Evolutionary conservation across 2,329 filamentous ascomycete genomes (phyloP).

Genomic region (Catunica adiposa): DNA sequence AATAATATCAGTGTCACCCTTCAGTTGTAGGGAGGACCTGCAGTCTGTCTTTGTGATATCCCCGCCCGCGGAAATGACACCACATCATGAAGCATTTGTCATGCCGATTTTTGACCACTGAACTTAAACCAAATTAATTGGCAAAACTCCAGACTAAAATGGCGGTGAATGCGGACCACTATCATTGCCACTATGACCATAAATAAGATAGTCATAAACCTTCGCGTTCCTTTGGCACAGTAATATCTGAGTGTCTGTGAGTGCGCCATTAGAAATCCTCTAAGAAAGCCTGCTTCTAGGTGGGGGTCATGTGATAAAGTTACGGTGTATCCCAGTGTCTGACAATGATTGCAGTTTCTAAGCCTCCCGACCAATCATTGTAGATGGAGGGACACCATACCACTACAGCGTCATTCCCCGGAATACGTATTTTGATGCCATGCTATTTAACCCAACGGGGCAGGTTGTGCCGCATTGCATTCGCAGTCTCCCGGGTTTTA

Average conservation of each 20-base stretch:
- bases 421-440: neutral
- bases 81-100: neutral
- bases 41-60: neutral
- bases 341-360: neutral
- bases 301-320: neutral
- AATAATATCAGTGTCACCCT: neutral
- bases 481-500: neutral
- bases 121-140: neutral
- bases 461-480: neutral
- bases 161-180: neutral
- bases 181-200: neutral
- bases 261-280: neutral
- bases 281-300: neutral
- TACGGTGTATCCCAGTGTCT: neutral
- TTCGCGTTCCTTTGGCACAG: neutral
- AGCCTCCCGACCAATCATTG: neutral
- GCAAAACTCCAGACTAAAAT: neutral
- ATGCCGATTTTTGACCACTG: neutral
- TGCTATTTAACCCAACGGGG: neutral
- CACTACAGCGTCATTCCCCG: neutral
- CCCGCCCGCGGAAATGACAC: neutral
- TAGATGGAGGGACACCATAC: neutral
- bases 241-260: neutral
- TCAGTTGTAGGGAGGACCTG: neutral
- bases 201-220: neutral